A percentile compares a stretch with the other conserved stretches of the same genome.
phyloP scores from a whole-genome alignment of 805 yeast species.

The Nakazawaea holstii region DNA sequence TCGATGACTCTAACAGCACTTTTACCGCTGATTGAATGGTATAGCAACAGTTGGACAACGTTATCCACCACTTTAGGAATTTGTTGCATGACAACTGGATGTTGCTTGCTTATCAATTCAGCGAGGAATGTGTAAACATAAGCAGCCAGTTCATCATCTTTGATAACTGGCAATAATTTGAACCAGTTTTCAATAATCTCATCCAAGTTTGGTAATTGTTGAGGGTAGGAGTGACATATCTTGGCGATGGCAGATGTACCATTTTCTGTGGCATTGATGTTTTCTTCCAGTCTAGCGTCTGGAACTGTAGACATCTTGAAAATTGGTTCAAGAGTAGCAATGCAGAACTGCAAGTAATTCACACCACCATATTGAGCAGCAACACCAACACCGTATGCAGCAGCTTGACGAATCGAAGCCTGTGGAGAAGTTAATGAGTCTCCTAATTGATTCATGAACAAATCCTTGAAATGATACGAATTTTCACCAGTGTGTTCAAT shows the following conservation, averaged over 20 bases:
- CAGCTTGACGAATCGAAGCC: conserved; percentile 79
- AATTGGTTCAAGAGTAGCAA: conserved; percentile 70
- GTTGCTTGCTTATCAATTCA: conserved; percentile 63
- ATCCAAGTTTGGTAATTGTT: conserved; percentile 53
- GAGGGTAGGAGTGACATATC: conserved; percentile 62
- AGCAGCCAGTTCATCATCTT: conserved; percentile 86
- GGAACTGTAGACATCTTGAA: conserved; percentile 69
- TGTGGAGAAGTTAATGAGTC: conserved; percentile 61
- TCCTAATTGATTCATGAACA: conserved; percentile 60
- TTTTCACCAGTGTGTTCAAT: conserved; percentile 74
- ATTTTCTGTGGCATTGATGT: conserved; percentile 82
- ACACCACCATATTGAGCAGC: conserved; percentile 80
- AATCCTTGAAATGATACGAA: conserved; percentile 57
- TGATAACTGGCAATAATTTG: conserved; percentile 70
- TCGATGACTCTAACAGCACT: conserved; percentile 62
- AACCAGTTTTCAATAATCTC: conserved; percentile 73
- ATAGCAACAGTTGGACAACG: conserved; percentile 70
- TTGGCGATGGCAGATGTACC: conserved; percentile 81
- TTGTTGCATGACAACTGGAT: conserved; percentile 50
- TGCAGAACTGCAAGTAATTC: conserved; percentile 53
- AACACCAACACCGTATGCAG: conserved; percentile 78
- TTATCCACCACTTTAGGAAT: conserved; percentile 59
- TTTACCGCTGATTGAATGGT: conserved; percentile 60
- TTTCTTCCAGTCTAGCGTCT: conserved; percentile 82
- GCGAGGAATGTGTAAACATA: conserved; percentile 72